Conservation (phyloP, 352 stramenopile genomes). For the Albugo candida region DNA sequence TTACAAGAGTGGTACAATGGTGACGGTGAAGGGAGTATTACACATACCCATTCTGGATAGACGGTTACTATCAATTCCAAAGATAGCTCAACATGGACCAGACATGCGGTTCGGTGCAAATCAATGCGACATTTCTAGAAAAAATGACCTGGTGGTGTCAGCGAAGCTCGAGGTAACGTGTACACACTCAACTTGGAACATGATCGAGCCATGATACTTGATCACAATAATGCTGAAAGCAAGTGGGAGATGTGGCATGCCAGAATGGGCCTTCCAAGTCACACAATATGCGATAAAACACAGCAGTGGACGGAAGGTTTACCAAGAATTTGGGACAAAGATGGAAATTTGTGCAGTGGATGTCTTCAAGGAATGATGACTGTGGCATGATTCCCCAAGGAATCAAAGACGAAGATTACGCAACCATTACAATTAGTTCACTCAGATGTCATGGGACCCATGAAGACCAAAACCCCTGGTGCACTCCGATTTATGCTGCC, state of each 20-base stretch:
- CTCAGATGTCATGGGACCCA: conserved; percentile 9
- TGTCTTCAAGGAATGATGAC: conserved; percentile 8
- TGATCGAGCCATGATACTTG: conserved; percentile 1
- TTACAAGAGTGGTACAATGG: too few species aligned
- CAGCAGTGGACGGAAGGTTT: conserved; percentile 1
- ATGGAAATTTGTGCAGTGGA: conserved; percentile 3
- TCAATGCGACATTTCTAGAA: conserved; percentile 4
- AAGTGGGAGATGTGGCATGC: conserved; percentile 12
- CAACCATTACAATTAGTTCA: conserved; percentile 7
- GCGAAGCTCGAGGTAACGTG: conserved; percentile 8
- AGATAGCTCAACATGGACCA: conserved; percentile 3
- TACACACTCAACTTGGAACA: conserved; percentile 8
- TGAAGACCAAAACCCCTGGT: conserved; percentile 7
- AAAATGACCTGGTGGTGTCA: conserved; percentile 1
- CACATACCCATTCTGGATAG: conserved; percentile 6
- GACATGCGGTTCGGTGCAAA: conserved; percentile 8
- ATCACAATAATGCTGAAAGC: conserved; percentile 1
- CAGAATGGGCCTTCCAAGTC: conserved; percentile 5
- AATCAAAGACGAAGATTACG: too few species aligned
- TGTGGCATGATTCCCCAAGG: conserved; percentile 3
- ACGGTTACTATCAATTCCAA: conserved; percentile 7
- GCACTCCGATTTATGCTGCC: conserved; percentile 3
- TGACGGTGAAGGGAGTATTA: too few species aligned
- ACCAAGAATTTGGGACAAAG: not conserved
- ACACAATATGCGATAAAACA: not conserved